Base-by-base conservation (phyloP, 1,139 yeast species). In the Geotrichum bryndzae region DNA sequence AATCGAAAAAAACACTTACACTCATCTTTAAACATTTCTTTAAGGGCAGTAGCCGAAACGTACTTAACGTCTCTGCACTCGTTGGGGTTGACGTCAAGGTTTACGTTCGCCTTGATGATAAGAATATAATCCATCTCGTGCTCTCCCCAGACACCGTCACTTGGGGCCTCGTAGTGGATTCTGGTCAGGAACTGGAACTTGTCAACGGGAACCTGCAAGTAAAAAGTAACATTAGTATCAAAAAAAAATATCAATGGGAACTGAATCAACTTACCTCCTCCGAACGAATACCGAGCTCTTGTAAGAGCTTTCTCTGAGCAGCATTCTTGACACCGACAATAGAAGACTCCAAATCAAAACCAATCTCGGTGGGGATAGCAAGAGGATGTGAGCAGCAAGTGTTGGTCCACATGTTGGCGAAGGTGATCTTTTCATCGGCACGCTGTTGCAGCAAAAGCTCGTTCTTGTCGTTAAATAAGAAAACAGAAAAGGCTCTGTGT, bases 301-400 rank as follows among this genome's bases (percentile, higher is more conserved):
- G 99, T 54, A 85, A 87, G 63, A 94, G 81, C 75, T 94, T 94
- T 73, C 99, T 84, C 69, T 87, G 89, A 2, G 98, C 98, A 3
- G 99, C 99, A 52, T 80, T 79, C 73, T 86, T 89, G 60, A 84
- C 96, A 62, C 99, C 99, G 31, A 76, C 76, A 10, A 94, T 79
- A 23, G 96, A 88, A 41, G 80, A 76, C 53, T 79, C 78, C 61
- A 87, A 76, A 66, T 81, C 79, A 54, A 76, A 73, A 10, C 97
- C 97, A 71, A 91, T 78, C 75, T 94, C 99, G 51, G 84, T 79
- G 50, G 87, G 83, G 33, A 90, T 84, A 64, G 96, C 90, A 63
- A 94, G 80, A 5, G 99, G 99, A 75, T 94, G 99, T 0, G 98
- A 92, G 74, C 99, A 94, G 76, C 99, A 95, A 2, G 99, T 95